These are phyloP conservation scores for Sambucus nigra DNA, from an alignment of 129 eudicot genomes.

Conservation along the genomic window DNA sequence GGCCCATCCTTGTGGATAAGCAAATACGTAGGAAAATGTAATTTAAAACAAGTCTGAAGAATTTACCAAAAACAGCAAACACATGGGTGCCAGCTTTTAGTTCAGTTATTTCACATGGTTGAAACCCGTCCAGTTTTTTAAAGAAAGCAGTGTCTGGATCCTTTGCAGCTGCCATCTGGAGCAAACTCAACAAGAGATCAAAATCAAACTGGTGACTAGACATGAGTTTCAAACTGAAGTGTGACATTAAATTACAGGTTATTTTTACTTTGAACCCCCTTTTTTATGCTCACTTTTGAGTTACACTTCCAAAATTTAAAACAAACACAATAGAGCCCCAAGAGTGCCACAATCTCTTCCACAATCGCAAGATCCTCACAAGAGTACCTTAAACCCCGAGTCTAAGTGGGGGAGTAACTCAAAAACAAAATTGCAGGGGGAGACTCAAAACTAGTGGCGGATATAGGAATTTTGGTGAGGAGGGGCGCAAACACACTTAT, in stretches of 20 bases:
- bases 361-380: too few species aligned
- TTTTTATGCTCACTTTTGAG: too few species aligned
- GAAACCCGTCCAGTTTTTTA: slow-evolving; percentile 87
- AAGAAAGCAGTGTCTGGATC: slow-evolving; percentile 88
- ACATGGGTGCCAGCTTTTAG: slow-evolving; percentile 80
- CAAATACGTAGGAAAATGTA: background rate
- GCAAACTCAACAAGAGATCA: slow-evolving; percentile 15
- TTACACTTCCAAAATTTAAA: too few species aligned
- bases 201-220: background rate
- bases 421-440: too few species aligned
- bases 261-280: too few species aligned
- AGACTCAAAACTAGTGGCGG: too few species aligned
- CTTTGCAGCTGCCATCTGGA: slow-evolving; percentile 65
- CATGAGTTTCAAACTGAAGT: background rate
- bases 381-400: too few species aligned
- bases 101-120: slow-evolving; percentile 88
- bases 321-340: too few species aligned
- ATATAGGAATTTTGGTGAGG: too few species aligned
- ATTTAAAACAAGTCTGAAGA: background rate
- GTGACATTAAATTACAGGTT: background rate
- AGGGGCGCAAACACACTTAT: too few species aligned
- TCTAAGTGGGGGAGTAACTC: too few species aligned
- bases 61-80: slow-evolving; percentile 86
- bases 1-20: slow-evolving; percentile 1
- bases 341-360: too few species aligned